Conservation (phyloP, 208 protist species). For the Willaertia magna region DNA sequence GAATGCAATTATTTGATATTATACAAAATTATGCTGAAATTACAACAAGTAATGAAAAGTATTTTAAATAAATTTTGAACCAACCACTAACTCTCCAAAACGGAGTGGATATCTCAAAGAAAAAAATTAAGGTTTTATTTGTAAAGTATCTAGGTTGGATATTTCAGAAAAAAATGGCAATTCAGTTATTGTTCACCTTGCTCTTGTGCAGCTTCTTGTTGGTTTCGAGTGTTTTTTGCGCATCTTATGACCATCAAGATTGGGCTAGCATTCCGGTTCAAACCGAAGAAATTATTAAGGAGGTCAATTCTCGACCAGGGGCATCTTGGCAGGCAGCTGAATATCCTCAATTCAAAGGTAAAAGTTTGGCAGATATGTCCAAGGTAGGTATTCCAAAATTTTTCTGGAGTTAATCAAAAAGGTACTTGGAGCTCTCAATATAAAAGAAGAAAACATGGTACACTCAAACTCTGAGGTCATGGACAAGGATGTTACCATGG, state of each 20-base stretch:
- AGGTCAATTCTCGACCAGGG: background rate
- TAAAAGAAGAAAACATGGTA: background rate
- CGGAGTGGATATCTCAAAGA: too few species aligned
- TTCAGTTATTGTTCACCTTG: too few species aligned
- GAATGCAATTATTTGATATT: slow-evolving; percentile 34
- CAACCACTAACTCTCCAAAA: too few species aligned
- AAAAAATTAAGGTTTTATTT: too few species aligned
- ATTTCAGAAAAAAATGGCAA: too few species aligned
- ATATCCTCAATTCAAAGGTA: background rate
- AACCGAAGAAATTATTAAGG: background rate
- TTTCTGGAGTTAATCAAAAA: too few species aligned
- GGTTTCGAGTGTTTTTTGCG: too few species aligned
- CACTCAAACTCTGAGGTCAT: background rate
- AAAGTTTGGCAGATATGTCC: background rate
- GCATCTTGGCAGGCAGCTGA: background rate
- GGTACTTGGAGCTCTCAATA: background rate
- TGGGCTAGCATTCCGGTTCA: background rate
- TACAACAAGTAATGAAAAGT: background rate
- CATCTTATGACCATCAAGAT: too few species aligned
- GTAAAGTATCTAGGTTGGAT: too few species aligned
- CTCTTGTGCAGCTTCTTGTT: too few species aligned
- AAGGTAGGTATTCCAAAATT: background rate
- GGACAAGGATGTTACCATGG: background rate
- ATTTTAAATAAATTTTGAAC: too few species aligned
- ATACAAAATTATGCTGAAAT: slow-evolving; percentile 17